Percentiles rank a stretch among this genome's conserved stretches.
Evolutionary conservation across 2,329 filamentous ascomycete species (phyloP).

Genomic region (Geosmithia putterillii): DNA sequence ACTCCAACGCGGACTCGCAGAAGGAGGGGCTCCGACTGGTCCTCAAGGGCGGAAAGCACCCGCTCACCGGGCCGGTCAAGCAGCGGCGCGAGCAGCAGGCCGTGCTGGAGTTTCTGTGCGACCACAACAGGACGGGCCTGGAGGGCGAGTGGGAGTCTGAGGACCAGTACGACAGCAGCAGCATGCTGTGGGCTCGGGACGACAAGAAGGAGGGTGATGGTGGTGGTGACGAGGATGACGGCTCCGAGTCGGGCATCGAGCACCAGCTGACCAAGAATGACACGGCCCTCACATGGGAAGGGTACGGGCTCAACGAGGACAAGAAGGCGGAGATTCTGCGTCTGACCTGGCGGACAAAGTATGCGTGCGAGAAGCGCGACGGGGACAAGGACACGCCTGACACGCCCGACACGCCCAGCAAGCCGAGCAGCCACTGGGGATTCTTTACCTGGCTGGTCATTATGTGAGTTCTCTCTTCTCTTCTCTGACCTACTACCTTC

Average conservation of each 20-base stretch:
- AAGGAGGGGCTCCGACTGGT: slow-evolving; percentile 63
- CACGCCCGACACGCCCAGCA: too few species aligned
- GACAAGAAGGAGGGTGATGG: slow-evolving; percentile 19
- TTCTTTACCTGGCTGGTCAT: slow-evolving; percentile 99
- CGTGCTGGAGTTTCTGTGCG: slow-evolving; percentile 77
- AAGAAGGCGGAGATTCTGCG: slow-evolving; percentile 51
- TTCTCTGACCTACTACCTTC: too few species aligned
- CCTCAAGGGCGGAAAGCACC: slow-evolving; percentile 47
- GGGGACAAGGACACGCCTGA: slow-evolving; percentile 33
- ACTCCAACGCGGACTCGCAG: slow-evolving; percentile 49
- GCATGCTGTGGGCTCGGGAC: slow-evolving; percentile 14
- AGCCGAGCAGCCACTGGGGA: slow-evolving; percentile 77
- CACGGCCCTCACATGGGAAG: slow-evolving; percentile 62
- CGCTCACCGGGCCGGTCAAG: slow-evolving; percentile 34
- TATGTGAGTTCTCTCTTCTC: too few species aligned
- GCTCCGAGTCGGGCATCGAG: slow-evolving; percentile 29
- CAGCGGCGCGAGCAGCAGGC: slow-evolving; percentile 54
- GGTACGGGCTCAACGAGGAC: slow-evolving; percentile 46
- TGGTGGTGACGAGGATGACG: slow-evolving; percentile 13
- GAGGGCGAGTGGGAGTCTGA: slow-evolving; percentile 54
- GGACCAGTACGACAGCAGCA: slow-evolving; percentile 35
- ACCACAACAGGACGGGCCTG: slow-evolving; percentile 56
- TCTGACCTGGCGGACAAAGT: slow-evolving; percentile 77
- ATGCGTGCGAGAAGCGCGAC: slow-evolving; percentile 58
- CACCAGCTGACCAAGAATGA: slow-evolving; percentile 40